Conservation (phyloP, 768 basidiomycete species). For the Dacryopinax primogenitus region DNA sequence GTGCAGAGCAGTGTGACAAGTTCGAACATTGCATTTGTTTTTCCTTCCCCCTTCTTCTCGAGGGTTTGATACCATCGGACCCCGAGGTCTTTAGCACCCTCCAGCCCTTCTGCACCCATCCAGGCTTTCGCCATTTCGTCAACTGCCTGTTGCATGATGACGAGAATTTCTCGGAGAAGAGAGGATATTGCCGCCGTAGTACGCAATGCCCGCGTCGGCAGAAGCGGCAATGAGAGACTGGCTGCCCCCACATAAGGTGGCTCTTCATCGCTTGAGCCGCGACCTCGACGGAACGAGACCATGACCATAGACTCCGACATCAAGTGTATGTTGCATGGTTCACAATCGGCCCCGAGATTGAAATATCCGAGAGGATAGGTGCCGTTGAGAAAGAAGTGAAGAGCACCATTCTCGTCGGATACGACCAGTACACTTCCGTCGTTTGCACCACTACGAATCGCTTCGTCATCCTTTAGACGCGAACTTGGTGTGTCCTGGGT, state of each 20-base stretch:
- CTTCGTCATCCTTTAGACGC: conserved; percentile 4
- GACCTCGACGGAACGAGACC: not conserved
- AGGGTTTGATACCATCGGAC: conserved; percentile 57
- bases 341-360: conserved; percentile 25
- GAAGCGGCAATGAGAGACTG: conserved; percentile 35
- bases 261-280: not conserved
- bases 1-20: conserved; percentile 57
- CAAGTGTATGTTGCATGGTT: not conserved
- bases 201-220: conserved; percentile 43
- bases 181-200: conserved; percentile 62
- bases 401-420: conserved; percentile 42
- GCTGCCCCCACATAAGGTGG: not conserved
- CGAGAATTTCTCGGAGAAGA: conserved; percentile 52
- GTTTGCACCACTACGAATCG: conserved; percentile 39
- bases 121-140: conserved; percentile 61
- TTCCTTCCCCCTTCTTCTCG: conserved; percentile 49
- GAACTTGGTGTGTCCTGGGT: not conserved
- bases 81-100: conserved; percentile 56
- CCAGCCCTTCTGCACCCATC: conserved; percentile 52
- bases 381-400: conserved; percentile 64
- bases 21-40: conserved; percentile 55
- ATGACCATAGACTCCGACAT: not conserved
- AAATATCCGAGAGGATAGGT: conserved; percentile 55
- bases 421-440: conserved; percentile 46
- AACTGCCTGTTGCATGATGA: conserved; percentile 56